phyloP scores from a whole-genome alignment of 75 land plant species.

The Larix kaempferi region DNA sequence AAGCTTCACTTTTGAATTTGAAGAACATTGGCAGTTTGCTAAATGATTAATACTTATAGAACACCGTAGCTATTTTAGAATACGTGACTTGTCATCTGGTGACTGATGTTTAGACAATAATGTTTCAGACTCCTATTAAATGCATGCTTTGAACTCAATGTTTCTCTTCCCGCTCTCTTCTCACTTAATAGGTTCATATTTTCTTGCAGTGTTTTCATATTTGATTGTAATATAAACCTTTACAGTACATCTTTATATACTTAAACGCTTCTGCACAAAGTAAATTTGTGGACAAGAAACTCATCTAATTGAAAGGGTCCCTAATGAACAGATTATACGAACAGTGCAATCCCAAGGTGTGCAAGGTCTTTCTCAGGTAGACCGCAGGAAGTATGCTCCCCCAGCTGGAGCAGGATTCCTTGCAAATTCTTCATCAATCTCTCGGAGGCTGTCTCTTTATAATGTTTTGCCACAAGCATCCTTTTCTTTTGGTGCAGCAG shows the following conservation, averaged over 20 bases:
- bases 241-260: neutral
- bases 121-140: neutral
- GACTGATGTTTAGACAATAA: neutral
- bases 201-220: neutral
- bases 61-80: neutral
- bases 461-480: conserved; percentile 35
- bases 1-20: no score
- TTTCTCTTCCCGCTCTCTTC: neutral
- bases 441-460: conserved; percentile 40
- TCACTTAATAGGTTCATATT: neutral
- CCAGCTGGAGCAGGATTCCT: conserved; percentile 69
- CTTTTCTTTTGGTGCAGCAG: conserved; percentile 72
- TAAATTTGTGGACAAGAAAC: neutral
- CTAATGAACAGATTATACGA: conserved; percentile 51
- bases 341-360: conserved; percentile 86
- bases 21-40: neutral
- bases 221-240: neutral
- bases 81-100: neutral
- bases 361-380: conserved; percentile 57
- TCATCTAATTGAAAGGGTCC: neutral
- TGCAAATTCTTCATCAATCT: conserved; percentile 39
- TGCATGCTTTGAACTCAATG: neutral
- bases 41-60: neutral
- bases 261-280: neutral
- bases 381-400: conserved; percentile 69